Conservation (phyloP, 31 red algal genomes). For the Pterothamnion heteromorphum region DNA sequence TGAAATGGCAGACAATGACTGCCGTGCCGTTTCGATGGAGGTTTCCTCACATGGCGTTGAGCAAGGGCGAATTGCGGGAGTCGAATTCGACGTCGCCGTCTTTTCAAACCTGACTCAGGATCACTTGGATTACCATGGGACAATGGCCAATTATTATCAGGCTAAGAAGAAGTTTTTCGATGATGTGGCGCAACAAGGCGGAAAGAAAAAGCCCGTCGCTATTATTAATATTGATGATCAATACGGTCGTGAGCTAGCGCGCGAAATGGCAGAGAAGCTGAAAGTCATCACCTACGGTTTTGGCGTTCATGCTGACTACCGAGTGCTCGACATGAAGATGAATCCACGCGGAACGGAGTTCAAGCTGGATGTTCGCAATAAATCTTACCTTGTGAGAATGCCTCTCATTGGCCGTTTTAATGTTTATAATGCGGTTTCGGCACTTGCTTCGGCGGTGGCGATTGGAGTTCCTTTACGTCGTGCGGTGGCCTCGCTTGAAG, state of each 20-base stretch:
- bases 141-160: conserved; percentile 16
- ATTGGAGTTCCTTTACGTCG: background rate
- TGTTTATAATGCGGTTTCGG: background rate
- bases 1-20: background rate
- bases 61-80: background rate
- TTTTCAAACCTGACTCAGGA: conserved; percentile 28
- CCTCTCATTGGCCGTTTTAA: conserved; percentile 13
- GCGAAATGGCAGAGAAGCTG: background rate
- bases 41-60: conserved; percentile 6
- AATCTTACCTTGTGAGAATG: background rate
- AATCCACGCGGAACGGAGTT: background rate
- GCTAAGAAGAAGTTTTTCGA: background rate
- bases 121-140: conserved; percentile 40
- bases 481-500: background rate
- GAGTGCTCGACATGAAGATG: background rate
- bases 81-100: background rate
- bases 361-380: background rate
- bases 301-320: background rate
- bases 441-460: background rate
- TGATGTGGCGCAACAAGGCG: background rate
- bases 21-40: conserved; percentile 13
- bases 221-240: conserved; percentile 33
- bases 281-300: background rate
- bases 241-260: background rate
- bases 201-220: background rate